phyloP scores from a whole-genome alignment of 2,329 filamentous ascomycete genomes.

The Colletotrichum lentis region DNA sequence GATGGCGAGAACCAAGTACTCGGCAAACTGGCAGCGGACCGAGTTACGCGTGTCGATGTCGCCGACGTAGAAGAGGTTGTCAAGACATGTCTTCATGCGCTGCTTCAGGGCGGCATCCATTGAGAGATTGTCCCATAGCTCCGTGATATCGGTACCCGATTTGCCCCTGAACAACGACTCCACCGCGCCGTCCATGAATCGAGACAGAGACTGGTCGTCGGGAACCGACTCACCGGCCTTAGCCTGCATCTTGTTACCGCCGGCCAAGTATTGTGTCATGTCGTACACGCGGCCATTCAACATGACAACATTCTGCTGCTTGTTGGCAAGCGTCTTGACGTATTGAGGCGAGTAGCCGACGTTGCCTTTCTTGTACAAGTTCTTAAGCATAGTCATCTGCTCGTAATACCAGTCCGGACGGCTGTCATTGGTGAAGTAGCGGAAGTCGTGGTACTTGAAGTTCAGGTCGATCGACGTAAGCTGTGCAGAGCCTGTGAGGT shows the following conservation, averaged over 20 bases:
- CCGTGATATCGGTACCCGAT: slow-evolving; percentile 81
- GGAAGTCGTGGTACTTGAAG: slow-evolving; percentile 89
- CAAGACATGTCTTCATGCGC: slow-evolving; percentile 82
- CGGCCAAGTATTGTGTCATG: slow-evolving; percentile 80
- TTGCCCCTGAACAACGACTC: slow-evolving; percentile 78
- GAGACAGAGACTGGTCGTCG: slow-evolving; percentile 59
- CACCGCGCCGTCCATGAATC: slow-evolving; percentile 84
- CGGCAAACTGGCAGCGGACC: slow-evolving; percentile 81
- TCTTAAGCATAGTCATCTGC: slow-evolving; percentile 79
- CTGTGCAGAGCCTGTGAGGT: slow-evolving; percentile 73
- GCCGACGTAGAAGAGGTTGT: slow-evolving; percentile 95
- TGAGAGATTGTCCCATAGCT: slow-evolving; percentile 78
- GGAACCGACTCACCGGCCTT: slow-evolving; percentile 61
- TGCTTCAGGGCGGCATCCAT: slow-evolving; percentile 64
- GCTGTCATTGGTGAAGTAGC: slow-evolving; percentile 80
- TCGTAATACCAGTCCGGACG: slow-evolving; percentile 93
- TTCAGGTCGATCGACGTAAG: slow-evolving; percentile 75
- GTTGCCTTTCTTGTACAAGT: slow-evolving; percentile 84
- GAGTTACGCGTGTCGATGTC: slow-evolving; percentile 93
- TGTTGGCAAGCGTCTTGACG: slow-evolving; percentile 71
- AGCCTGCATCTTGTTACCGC: slow-evolving; percentile 72
- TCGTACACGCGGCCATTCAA: slow-evolving; percentile 86
- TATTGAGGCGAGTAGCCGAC: slow-evolving; percentile 85
- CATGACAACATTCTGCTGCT: slow-evolving; percentile 75
- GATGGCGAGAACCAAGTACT: slow-evolving; percentile 87